phyloP scores from a whole-genome alignment of 768 basidiomycete genomes.

The Podaxis sp. region DNA sequence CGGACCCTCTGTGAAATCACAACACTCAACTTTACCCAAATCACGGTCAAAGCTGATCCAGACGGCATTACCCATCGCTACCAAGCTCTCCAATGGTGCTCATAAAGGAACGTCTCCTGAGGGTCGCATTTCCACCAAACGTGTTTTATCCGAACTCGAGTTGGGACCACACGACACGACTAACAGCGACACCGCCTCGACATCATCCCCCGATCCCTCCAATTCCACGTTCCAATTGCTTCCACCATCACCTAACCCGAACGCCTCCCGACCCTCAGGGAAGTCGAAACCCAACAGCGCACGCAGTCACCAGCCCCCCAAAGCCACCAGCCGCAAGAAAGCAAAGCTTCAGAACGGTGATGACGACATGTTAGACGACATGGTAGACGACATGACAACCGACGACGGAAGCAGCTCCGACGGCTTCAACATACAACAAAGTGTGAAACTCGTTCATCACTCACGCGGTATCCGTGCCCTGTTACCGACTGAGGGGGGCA shows the following conservation, averaged over 20 bases:
- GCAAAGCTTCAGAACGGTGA: constrained; percentile 25
- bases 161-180: constrained; percentile 18
- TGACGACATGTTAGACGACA: constrained; percentile 17
- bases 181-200: constrained; percentile 14
- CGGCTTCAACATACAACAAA: neutral
- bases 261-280: constrained; percentile 17
- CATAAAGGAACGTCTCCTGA: neutral
- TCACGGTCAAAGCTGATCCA: constrained; percentile 9
- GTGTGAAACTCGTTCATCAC: constrained; percentile 7
- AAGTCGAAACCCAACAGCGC: constrained; percentile 31
- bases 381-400: constrained; percentile 24
- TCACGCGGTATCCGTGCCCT: constrained; percentile 10
- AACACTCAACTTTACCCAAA: neutral
- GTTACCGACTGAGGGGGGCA: constrained; percentile 15
- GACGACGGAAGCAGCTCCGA: constrained; percentile 14
- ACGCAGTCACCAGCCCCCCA: constrained; percentile 17
- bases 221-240: constrained; percentile 61
- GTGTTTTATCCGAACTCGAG: constrained; percentile 32
- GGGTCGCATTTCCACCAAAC: constrained; percentile 35
- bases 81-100: constrained; percentile 7
- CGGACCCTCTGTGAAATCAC: neutral
- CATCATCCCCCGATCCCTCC: constrained; percentile 27
- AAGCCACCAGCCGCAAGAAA: constrained; percentile 45
- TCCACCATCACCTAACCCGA: constrained; percentile 35
- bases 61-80: neutral